These are phyloP conservation scores for Phytophthora nicotianae DNA, from an alignment of 352 stramenopile genomes.

Conservation along the genomic window DNA sequence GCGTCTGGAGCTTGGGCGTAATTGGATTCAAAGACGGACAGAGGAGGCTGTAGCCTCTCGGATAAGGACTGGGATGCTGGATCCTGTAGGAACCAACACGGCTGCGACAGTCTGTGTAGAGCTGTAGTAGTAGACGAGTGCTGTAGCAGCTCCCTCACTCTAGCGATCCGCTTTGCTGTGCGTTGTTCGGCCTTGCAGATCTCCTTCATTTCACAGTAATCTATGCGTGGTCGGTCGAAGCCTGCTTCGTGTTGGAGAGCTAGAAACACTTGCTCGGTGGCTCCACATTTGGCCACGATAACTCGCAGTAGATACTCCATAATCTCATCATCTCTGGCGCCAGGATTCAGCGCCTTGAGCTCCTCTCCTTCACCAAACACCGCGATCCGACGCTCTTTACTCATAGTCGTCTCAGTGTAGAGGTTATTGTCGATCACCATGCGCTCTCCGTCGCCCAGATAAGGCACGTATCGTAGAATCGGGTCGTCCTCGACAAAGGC, in stretches of 20 bases:
- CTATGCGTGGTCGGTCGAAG: constrained; percentile 44
- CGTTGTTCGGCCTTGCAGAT: constrained; percentile 26
- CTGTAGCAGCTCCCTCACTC: constrained; percentile 26
- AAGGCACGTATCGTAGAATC: constrained; percentile 88
- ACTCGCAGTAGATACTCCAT: constrained; percentile 66
- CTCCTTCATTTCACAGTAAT: constrained; percentile 59
- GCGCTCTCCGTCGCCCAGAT: constrained; percentile 79
- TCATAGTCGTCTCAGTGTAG: constrained; percentile 66
- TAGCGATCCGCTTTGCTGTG: constrained; percentile 31
- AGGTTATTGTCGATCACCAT: constrained; percentile 67
- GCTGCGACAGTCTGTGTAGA: constrained; percentile 20
- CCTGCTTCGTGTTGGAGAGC: constrained; percentile 38
- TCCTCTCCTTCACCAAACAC: constrained; percentile 44
- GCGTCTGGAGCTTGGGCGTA: constrained; percentile 39
- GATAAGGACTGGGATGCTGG: constrained; percentile 23
- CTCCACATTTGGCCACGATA: constrained; percentile 52
- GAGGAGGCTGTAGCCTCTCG: constrained; percentile 44
- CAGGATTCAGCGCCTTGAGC: constrained; percentile 41
- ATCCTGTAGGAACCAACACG: constrained; percentile 45
- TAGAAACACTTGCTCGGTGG: constrained; percentile 51
- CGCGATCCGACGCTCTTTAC: constrained; percentile 51
- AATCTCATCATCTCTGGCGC: constrained; percentile 59
- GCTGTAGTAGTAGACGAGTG: constrained; percentile 7
- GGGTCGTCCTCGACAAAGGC: constrained; percentile 82
- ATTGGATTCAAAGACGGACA: constrained; percentile 63